These are phyloP conservation scores for Termitomyces sp. DNA, from an alignment of 768 basidiomycete genomes.

Conservation along the genomic window DNA sequence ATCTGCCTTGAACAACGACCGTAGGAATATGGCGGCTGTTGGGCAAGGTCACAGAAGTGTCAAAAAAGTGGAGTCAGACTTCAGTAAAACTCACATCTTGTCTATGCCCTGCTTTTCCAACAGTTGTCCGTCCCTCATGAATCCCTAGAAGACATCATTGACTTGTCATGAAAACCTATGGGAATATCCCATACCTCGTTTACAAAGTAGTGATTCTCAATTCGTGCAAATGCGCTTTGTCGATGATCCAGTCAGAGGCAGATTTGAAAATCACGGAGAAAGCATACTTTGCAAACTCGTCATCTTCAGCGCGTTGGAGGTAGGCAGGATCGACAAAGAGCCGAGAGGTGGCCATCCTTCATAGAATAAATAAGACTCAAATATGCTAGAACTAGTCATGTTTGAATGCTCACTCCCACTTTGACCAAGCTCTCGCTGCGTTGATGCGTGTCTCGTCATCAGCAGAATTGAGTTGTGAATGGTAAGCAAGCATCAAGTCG, in stretches of 20 bases:
- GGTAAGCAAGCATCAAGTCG: slow-evolving; percentile 82
- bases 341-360: slow-evolving; percentile 79
- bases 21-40: slow-evolving; percentile 82
- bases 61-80: neutral
- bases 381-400: neutral
- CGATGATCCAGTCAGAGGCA: neutral
- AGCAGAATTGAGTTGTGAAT: slow-evolving; percentile 65
- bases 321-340: slow-evolving; percentile 64
- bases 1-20: slow-evolving; percentile 79
- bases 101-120: slow-evolving; percentile 79
- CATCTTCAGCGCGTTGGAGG: slow-evolving; percentile 63
- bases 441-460: slow-evolving; percentile 58
- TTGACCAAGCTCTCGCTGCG: slow-evolving; percentile 84
- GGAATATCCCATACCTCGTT: slow-evolving; percentile 48
- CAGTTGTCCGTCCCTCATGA: slow-evolving; percentile 85
- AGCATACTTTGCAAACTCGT: slow-evolving; percentile 70
- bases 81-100: slow-evolving; percentile 59
- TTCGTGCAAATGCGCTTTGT: slow-evolving; percentile 73
- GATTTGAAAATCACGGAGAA: neutral
- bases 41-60: neutral
- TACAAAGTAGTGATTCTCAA: slow-evolving; percentile 90
- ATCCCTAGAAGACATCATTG: slow-evolving; percentile 43
- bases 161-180: neutral
- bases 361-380: neutral
- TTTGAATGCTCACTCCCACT: slow-evolving; percentile 71